phyloP scores from a whole-genome alignment of 257 asterid genomes.

The Oldenlandia corymbosa region DNA sequence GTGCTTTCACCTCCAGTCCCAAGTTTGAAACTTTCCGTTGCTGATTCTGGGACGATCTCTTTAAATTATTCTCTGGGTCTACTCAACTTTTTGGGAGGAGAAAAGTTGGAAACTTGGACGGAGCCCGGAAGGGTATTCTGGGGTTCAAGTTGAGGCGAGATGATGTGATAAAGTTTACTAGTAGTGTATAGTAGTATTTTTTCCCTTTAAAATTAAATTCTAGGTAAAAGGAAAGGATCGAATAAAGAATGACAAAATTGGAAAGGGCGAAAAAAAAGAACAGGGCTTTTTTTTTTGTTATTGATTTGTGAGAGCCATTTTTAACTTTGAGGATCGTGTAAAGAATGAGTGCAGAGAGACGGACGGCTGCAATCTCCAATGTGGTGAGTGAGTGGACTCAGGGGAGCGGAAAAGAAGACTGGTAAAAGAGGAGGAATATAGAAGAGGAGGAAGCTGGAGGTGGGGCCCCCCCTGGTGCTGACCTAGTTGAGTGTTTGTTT shows the following conservation, averaged over 20 bases:
- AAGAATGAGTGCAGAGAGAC: neutral
- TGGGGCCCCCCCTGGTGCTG: too few relatives aligned
- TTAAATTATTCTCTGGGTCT: slow-evolving; percentile 1
- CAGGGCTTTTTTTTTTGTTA: too few relatives aligned
- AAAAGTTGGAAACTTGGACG: neutral
- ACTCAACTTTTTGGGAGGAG: neutral
- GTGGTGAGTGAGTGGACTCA: neutral
- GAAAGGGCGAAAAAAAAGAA: neutral
- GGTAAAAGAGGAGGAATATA: too few relatives aligned
- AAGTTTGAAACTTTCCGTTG: neutral
- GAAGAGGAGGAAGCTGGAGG: neutral
- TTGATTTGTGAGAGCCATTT: neutral
- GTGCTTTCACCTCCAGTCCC: neutral
- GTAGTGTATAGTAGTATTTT: neutral
- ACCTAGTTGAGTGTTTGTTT: too few relatives aligned
- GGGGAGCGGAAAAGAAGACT: too few relatives aligned
- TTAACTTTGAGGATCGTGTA: neutral
- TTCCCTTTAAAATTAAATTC: too few relatives aligned
- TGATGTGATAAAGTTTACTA: neutral
- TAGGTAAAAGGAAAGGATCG: too few relatives aligned
- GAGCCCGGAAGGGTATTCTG: neutral
- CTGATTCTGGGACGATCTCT: neutral
- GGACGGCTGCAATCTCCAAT: neutral
- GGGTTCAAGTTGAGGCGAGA: neutral
- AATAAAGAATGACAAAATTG: neutral